Percentiles rank a stretch among this genome's conserved stretches.
These are phyloP conservation scores for Botrytis hyacinthi DNA, from an alignment of 2,329 filamentous ascomycete genomes.

Conservation along the genomic window DNA sequence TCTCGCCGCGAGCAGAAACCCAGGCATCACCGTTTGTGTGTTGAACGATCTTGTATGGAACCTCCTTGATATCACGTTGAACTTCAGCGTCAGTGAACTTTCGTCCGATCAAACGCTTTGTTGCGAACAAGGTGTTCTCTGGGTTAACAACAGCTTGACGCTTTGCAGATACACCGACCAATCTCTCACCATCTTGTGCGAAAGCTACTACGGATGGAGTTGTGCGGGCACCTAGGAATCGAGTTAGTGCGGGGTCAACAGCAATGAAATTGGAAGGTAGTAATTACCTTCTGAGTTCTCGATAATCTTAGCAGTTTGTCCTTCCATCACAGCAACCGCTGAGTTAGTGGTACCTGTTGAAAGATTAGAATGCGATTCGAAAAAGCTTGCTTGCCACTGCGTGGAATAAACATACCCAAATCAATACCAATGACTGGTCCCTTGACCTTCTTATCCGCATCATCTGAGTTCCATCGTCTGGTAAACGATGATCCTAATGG, in stretches of 20 bases:
- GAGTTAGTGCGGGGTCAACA: background rate
- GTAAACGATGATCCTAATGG: conserved; percentile 72
- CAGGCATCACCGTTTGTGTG: conserved; percentile 96
- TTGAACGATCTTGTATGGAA: conserved; percentile 98
- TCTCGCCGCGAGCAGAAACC: conserved; percentile 89
- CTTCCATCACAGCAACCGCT: conserved; percentile 96
- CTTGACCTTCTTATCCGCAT: conserved; percentile 79
- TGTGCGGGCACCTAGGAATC: conserved; percentile 69
- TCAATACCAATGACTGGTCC: conserved; percentile 98
- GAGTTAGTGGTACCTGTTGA: conserved; percentile 84
- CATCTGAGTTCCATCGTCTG: conserved; percentile 70
- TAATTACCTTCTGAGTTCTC: conserved; percentile 86
- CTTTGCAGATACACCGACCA: conserved; percentile 97
- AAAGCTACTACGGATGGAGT: conserved; percentile 95
- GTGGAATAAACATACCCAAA: conserved; percentile 62
- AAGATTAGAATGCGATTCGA: conserved; percentile 27
- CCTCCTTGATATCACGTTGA: conserved; percentile 95
- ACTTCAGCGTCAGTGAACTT: conserved; percentile 94
- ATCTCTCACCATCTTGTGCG: conserved; percentile 89
- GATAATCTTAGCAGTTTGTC: conserved; percentile 91
- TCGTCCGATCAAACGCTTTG: conserved; percentile 96
- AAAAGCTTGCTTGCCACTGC: conserved; percentile 12
- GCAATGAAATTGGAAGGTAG: no score
- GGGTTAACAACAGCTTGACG: conserved; percentile 98
- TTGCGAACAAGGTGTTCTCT: conserved; percentile 97